Percentiles rank a stretch among this genome's conserved stretches.
These are phyloP conservation scores for Datura wrightii DNA, from an alignment of 257 asterid species.

Conservation along the genomic window DNA sequence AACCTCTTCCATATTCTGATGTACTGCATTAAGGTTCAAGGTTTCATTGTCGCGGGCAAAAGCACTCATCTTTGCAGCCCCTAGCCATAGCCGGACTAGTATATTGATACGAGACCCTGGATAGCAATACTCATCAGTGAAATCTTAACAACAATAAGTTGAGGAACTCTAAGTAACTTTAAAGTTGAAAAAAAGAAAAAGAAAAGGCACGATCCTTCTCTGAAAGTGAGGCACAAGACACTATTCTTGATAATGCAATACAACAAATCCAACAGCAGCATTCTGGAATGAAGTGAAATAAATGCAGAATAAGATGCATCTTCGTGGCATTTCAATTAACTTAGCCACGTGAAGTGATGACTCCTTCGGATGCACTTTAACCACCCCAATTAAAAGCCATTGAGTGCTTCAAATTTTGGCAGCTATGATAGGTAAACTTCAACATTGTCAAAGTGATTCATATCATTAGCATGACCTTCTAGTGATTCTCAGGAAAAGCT, in stretches of 20 bases:
- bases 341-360: neutral
- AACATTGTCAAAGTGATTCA: slow-evolving; percentile 16
- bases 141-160: neutral
- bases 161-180: neutral
- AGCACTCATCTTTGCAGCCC: slow-evolving; percentile 8
- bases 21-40: neutral
- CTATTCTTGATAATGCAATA: slow-evolving; percentile 15
- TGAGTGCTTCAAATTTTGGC: neutral
- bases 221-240: neutral
- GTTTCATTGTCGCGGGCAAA: slow-evolving; percentile 2
- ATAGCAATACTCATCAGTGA: neutral
- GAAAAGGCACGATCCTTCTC: neutral
- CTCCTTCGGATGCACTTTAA: neutral
- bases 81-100: neutral
- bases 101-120: slow-evolving; percentile 3
- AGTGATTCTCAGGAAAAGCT: neutral
- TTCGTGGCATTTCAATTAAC: slow-evolving; percentile 16
- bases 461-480: neutral
- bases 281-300: neutral
- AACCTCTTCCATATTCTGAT: slow-evolving; percentile 5
- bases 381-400: neutral
- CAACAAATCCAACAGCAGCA: neutral
- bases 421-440: neutral
- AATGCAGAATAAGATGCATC: slow-evolving; percentile 19
- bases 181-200: neutral